Evolutionary conservation across 768 basidiomycete genomes (phyloP), one percentile per base, ranked within the genome.

Genomic region (Trichaptum fuscoviolaceum): DNA sequence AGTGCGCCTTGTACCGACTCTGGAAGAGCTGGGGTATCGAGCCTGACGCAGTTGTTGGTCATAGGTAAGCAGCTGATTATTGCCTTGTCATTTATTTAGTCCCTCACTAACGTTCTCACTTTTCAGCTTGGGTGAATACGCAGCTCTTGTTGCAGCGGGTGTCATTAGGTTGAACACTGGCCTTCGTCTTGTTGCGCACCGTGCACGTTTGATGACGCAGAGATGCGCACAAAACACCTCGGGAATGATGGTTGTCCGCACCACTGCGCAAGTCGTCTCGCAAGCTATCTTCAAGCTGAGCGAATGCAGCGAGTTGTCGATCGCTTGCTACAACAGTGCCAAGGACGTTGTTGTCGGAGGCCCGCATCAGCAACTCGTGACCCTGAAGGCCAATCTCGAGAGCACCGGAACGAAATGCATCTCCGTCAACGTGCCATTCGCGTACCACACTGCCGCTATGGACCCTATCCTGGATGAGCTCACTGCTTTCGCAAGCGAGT

Each of bases 101-200:
- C n/a, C n/a, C 30, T 30, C 8, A 30, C 30, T 30, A 30, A 6
- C n/a, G 12, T 12, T 12, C 42, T 12, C 42, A 6, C 15, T 3
- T 65, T 34, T 35, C 67, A 92, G 91, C 73, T 80, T 92, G 20
- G 91, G 91, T 57, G 91, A 92, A 77, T 92, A 90, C 65, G 86
- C 85, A 8, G 90, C 88, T 10, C 81, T 92, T 57, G 86, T 87
- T 20, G 76, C 81, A n/a, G 85, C 90, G 0, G 83, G 79, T 0
- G 84, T 89, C 1, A 70, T 92, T 17, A 78, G 80, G 0, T 75
- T 91, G 20, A 77, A 83, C 67, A 84, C 83, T 18, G 89, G 86
- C 2, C 77, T 92, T 17, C 73, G 76, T 4, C 73, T 91, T 26
- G 81, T 91, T 57, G 87, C 85, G 1, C 77, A 76, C 58, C 81